Evolutionary conservation across 2,329 filamentous ascomycete genomes (phyloP).

Genomic region (Setomelanomma holmii): DNA sequence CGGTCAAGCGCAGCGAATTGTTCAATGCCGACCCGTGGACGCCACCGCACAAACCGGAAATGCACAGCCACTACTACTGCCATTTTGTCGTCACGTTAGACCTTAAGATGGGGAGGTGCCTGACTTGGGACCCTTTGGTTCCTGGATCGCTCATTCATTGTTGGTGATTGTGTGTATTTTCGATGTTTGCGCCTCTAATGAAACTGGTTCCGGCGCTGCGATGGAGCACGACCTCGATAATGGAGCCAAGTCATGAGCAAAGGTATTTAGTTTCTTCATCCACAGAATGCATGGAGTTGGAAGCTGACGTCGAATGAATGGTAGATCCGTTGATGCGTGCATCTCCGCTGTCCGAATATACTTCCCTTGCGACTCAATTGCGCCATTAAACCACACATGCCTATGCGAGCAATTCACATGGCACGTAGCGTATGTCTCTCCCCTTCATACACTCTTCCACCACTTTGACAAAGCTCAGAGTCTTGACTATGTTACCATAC

Average conservation of each 20-base stretch:
- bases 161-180: neutral
- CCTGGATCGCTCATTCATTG: neutral
- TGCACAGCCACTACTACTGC: conserved; percentile 1
- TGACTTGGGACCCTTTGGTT: neutral
- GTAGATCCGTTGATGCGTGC: neutral
- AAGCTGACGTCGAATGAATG: neutral
- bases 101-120: neutral
- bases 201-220: neutral
- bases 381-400: conserved; percentile 3
- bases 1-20: neutral
- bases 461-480: neutral
- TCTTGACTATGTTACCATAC: neutral
- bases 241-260: neutral
- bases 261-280: neutral
- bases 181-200: neutral
- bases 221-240: neutral
- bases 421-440: conserved; percentile 12
- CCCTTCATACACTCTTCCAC: neutral
- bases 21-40: too few relatives aligned
- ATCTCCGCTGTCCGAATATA: conserved; percentile 2
- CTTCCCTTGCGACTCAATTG: conserved; percentile 1
- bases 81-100: neutral
- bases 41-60: neutral
- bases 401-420: conserved; percentile 22
- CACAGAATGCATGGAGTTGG: neutral